Evolutionary conservation across 192 early-diverging fungal genomes (phyloP), one percentile per base, ranked within the genome.

Genomic region (Chytriomyces confervae): DNA sequence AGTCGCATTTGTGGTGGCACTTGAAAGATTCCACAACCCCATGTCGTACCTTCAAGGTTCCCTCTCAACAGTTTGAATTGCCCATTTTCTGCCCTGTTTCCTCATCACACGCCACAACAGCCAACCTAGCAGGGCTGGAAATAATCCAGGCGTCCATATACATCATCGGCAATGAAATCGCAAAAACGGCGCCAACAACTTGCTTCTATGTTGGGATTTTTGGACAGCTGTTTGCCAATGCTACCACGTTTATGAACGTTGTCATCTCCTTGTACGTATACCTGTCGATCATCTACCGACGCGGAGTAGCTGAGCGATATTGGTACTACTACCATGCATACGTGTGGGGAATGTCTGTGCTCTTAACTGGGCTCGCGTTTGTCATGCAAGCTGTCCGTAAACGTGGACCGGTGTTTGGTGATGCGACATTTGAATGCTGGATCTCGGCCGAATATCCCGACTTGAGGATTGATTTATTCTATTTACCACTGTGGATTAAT

Each of bases 381-480:
- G 18, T 51, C 10, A 43, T 72, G 23, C n/a, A 60, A 43, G 70
- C 70, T 9, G 23, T 61, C 3, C 24, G 5, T n/a, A 13, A 57
- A 20, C 13, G 53, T 13, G 70, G 70, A 5, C 10, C 13, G 3
- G 53, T 61, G 4, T 72, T 72, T 72, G 70, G 70, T 1, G 70
- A 72, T 29, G 4, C 70, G 2, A 72, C 70, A 8, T 72, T 61
- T 61, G 50, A 72, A 43, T 61, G 49, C 70, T 72, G 70, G 70
- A 72, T 72, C 7, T 72, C 70, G 13, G 16, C 9, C 13, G 18
- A 16, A 6, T 72, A 72, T 44, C 9, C 53, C 3, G 53, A 72
- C 2, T 36, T 72, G 20, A 16, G 70, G 3, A 43, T 72, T n/a
- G 13, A 61, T 16, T 9, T 72, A 6, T 72, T 61, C 53, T 72